These are phyloP conservation scores for Nyctanthes arbortristis DNA, from an alignment of 257 asterid genomes.

Conservation along the genomic window DNA sequence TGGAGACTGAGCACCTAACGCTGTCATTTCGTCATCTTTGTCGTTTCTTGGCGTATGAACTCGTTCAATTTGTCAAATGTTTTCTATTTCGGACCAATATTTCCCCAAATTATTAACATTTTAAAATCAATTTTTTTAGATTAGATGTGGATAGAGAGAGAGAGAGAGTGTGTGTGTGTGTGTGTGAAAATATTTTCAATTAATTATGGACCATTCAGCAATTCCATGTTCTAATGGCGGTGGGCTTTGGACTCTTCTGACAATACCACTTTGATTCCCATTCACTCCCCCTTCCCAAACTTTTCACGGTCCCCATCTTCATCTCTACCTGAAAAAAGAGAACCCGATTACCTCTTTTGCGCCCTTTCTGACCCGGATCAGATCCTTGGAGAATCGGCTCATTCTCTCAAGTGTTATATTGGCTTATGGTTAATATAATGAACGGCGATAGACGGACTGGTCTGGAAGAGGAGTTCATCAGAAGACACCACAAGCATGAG, in stretches of 20 bases:
- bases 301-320: background rate
- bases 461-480: constrained; percentile 66
- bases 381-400: background rate
- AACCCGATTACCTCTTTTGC: background rate
- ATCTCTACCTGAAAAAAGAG: constrained; percentile 3
- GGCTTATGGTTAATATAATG: constrained; percentile 35
- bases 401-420: background rate
- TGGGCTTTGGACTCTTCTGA: constrained; percentile 44
- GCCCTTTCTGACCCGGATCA: background rate
- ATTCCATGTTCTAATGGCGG: constrained; percentile 50
- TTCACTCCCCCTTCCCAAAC: constrained; percentile 36
- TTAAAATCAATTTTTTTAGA: background rate
- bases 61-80: no score
- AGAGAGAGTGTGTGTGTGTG: no score
- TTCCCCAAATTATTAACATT: no score
- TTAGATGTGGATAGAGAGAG: constrained; percentile 33
- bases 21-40: no score
- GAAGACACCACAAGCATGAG: constrained; percentile 72
- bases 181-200: no score
- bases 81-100: no score
- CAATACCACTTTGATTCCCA: constrained; percentile 45
- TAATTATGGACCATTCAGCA: constrained; percentile 44
- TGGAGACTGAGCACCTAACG: no score
- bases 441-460: constrained; percentile 41
- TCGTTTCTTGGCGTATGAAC: no score